Base-by-base conservation (phyloP, 371 early-diverging fungal species). In the Mortierella sp. region DNA sequence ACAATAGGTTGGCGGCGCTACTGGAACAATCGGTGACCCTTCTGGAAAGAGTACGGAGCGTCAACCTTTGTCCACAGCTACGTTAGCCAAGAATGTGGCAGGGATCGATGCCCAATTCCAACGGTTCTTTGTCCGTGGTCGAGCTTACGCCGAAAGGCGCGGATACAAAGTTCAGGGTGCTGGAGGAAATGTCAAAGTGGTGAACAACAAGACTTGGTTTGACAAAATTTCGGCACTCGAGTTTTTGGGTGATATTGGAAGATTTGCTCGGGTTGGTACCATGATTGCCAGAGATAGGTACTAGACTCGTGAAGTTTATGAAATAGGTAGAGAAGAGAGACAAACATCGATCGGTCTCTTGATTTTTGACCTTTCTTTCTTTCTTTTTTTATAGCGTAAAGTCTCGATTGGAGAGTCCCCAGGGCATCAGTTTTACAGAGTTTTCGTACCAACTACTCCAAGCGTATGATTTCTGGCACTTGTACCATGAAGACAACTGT, bases 361-460 rank as follows among this genome's bases (percentile, higher is more conserved):
- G n/a, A 9, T 37, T 37, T 3, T 37, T 37, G 37, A 3, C 37
- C 5, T 12, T 59, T n/a, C 23, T 29, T 30, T 23, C 23, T 29
- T n/a, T 29, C 5, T 48, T 48, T 21, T 47, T 62, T 25, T 44
- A 7, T 73, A 88, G 94, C 72, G 95, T 95, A 23, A 88, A 89
- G 60, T 81, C 89, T 9, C 89, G 98, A 9, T 72, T 98, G 66
- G 88, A 90, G 28, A 90, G 89, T n/a, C 86, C 87, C 1, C 92
- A 93, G 57, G 98, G 98, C 11, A 94, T 98, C 70, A 92, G 93
- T 75, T 97, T 96, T 67, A 96, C 97, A 18, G 98, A 98, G 72
- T 98, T 98, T 64, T 90, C 97, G 4, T 98, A 98, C 82, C 98
- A 98, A 77, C 75, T 97, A 30, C 84, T 98, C 9, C 98, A 98